A percentile compares a stretch with the other conserved stretches of the same genome.
Conservation (phyloP, 2,329 filamentous ascomycete genomes). For the Diplocarpon mali region DNA sequence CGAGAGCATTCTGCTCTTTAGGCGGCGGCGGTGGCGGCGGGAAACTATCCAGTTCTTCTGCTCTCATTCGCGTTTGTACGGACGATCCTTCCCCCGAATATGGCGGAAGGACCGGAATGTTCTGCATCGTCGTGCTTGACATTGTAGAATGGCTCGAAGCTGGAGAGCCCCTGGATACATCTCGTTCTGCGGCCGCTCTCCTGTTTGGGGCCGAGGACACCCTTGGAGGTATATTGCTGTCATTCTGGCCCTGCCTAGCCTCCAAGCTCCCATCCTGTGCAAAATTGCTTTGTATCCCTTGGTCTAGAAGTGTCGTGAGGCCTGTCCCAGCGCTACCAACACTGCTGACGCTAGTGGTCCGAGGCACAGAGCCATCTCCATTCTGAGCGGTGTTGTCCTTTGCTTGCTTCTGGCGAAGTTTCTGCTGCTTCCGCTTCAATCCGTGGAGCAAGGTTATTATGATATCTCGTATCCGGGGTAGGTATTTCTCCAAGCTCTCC, state of each 20-base stretch:
- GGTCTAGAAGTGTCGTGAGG: constrained; percentile 47
- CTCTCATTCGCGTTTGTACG: constrained; percentile 34
- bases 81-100: constrained; percentile 52
- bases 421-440: constrained; percentile 92
- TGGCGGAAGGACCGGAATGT: constrained; percentile 61
- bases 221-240: constrained; percentile 36
- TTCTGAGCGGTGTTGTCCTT: constrained; percentile 32
- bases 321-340: constrained; percentile 46
- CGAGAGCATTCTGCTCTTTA: constrained; percentile 79
- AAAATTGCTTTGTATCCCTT: constrained; percentile 32
- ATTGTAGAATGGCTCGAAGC: constrained; percentile 52
- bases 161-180: constrained; percentile 40
- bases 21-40: constrained; percentile 71
- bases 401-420: constrained; percentile 55
- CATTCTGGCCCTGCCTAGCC: constrained; percentile 17
- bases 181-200: constrained; percentile 30
- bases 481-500: constrained; percentile 84
- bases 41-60: constrained; percentile 46
- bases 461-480: constrained; percentile 92
- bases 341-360: constrained; percentile 47
- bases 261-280: constrained; percentile 13
- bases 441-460: constrained; percentile 97
- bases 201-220: constrained; percentile 26
- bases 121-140: constrained; percentile 68
- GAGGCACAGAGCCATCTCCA: constrained; percentile 18